A percentile compares a stretch with the other conserved stretches of the same genome.
These are phyloP conservation scores for Globisporangium recalcitrans DNA, from an alignment of 352 stramenopile genomes.

Conservation along the genomic window DNA sequence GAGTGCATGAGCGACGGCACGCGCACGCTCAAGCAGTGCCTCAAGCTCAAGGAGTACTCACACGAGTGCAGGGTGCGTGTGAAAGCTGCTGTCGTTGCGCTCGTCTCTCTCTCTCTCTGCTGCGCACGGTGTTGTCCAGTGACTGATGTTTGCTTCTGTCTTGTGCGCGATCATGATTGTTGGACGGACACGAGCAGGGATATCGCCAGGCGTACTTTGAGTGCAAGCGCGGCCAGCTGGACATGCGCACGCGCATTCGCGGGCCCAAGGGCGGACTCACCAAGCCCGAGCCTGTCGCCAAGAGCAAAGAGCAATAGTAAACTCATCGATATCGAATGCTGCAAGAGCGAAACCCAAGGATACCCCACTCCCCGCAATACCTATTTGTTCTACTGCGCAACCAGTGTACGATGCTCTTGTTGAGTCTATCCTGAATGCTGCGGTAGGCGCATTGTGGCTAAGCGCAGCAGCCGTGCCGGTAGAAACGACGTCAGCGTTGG, in stretches of 20 bases:
- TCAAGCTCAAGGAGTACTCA: conserved; percentile 54
- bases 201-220: conserved; percentile 81
- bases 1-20: conserved; percentile 78
- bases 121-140: not conserved
- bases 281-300: conserved; percentile 26
- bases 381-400: not conserved
- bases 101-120: conserved; percentile 1
- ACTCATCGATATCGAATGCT: too few relatives aligned
- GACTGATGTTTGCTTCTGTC: not conserved
- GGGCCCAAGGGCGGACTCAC: conserved; percentile 68
- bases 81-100: not conserved
- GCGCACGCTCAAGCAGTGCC: conserved; percentile 71
- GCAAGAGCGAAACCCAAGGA: too few relatives aligned
- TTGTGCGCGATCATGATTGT: not conserved
- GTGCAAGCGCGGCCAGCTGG: conserved; percentile 77
- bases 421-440: too few relatives aligned
- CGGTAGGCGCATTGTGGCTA: not conserved
- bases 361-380: not conserved
- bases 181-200: too few relatives aligned
- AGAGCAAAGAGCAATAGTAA: conserved; percentile 14
- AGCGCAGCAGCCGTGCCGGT: conserved; percentile 8
- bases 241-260: conserved; percentile 81
- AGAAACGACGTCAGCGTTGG: conserved; percentile 16
- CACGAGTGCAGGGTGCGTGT: conserved; percentile 64
- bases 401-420: not conserved